Base-by-base conservation (phyloP, 2,329 filamentous ascomycete species). In the Domatiomyces globalis region DNA sequence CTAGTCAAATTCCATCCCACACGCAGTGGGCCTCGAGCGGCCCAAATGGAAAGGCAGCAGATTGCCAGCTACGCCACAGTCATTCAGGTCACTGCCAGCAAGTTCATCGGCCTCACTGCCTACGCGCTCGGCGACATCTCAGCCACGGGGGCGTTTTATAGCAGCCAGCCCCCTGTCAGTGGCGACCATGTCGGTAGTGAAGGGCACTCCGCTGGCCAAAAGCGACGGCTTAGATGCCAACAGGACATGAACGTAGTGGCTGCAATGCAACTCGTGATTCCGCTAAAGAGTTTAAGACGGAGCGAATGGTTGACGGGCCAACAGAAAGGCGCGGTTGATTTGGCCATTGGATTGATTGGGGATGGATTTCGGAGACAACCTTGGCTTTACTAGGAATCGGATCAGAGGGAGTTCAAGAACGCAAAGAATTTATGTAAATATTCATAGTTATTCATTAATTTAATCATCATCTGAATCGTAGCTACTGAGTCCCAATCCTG, bases 251-350 rank as follows among this genome's bases (percentile, higher is more conserved):
- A 59, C 39, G 58, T 56, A 5, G 52, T 60, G 19, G 57, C 57
- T 17, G 55, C 58, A 8, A 58, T 60, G 58, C 58, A 60, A 47
- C 49, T 60, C 39, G 57, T 59, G 9, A 56, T 60, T 15, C 57
- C 58, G 18, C 51, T 60, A 29, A 60, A 60, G 48, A 55, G 57
- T 49, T 49, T 58, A 42, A 55, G 56, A 36, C 33, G 58, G 39
- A 58, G 55, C 4, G 47, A 54, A 44, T 54, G 59, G 48, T 46
- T 52, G 25, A 57, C 55, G 15, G 53, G 52, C 22, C 51, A 48
- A 9, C 58, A 59, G 42, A 58, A 60, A 39, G 58, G 57, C n/a
- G 55, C 55, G 5, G 52, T 60, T 20, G 57, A 60, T 36, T 51
- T 60, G 29, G 57, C 58, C 25, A 58, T 60, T 18, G 51, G 55